A percentile compares a stretch with the other conserved stretches of the same genome.
Conservation (phyloP, 2,329 filamentous ascomycete species). For the Penicillium polonicum region DNA sequence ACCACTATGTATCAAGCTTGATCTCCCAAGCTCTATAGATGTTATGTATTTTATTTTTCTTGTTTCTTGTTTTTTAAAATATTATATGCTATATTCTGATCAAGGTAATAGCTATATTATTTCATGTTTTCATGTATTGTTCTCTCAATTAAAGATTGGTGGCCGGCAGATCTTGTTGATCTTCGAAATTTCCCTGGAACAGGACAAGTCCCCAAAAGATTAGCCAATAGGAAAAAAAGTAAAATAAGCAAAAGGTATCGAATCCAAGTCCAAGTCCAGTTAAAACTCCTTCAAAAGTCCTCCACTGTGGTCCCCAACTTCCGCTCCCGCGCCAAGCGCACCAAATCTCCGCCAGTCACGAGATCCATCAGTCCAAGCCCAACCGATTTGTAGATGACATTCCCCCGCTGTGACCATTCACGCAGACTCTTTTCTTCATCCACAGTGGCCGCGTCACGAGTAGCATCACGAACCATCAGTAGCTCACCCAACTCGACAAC, state of each 20-base stretch:
- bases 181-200: conserved; percentile 2
- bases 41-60: neutral
- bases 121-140: neutral
- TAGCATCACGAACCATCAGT: conserved; percentile 60
- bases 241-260: conserved; percentile 15
- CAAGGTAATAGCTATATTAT: neutral
- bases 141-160: neutral
- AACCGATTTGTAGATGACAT: conserved; percentile 69
- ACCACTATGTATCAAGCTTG: neutral
- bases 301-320: conserved; percentile 53
- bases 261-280: neutral
- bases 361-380: conserved; percentile 69
- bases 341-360: conserved; percentile 59
- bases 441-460: conserved; percentile 33
- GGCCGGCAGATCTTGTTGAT: conserved; percentile 8
- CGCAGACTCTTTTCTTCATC: conserved; percentile 47
- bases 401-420: conserved; percentile 62
- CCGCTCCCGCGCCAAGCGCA: conserved; percentile 55
- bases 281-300: conserved; percentile 36
- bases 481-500: conserved; percentile 87
- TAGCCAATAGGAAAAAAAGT: neutral
- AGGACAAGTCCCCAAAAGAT: neutral
- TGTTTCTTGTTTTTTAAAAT: neutral
- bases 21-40: neutral
- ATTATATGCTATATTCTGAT: neutral